phyloP scores from a whole-genome alignment of 1,284 basidiomycete genomes.

The Apiotrichum sp. region DNA sequence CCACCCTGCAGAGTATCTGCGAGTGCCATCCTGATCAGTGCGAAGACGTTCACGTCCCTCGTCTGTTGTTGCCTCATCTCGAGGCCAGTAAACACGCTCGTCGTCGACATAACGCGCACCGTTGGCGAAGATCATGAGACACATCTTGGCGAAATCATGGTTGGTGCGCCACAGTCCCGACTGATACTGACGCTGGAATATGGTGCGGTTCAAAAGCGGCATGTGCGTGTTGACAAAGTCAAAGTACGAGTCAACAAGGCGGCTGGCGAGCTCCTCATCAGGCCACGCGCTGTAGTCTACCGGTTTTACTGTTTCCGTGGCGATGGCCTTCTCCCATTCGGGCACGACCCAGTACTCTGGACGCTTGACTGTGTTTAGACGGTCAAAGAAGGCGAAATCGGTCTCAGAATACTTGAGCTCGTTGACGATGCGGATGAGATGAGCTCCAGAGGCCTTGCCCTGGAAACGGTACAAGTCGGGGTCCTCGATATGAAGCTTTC shows the following conservation, averaged over 20 bases:
- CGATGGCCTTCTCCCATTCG: slow-evolving; percentile 44
- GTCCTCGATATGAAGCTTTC: slow-evolving; percentile 33
- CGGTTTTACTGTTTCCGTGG: slow-evolving; percentile 32
- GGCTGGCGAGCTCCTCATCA: slow-evolving; percentile 54
- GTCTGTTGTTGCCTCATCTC: slow-evolving; percentile 33
- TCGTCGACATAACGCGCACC: slow-evolving; percentile 64
- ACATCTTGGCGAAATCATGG: slow-evolving; percentile 59
- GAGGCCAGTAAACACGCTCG: slow-evolving; percentile 53
- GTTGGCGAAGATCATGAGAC: slow-evolving; percentile 68
- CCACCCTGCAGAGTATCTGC: slow-evolving; percentile 61
- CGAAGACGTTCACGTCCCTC: slow-evolving; percentile 37
- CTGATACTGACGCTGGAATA: slow-evolving; percentile 61
- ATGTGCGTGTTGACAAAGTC: slow-evolving; percentile 55
- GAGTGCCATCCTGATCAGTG: slow-evolving; percentile 37
- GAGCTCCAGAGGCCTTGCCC: slow-evolving; percentile 64
- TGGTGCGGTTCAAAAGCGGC: slow-evolving; percentile 70
- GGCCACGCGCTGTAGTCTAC: slow-evolving; percentile 44
- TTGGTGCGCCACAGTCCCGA: slow-evolving; percentile 58
- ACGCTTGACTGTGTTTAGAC: slow-evolving; percentile 29
- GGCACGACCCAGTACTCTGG: slow-evolving; percentile 43
- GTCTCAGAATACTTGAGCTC: slow-evolving; percentile 54
- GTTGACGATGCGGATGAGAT: slow-evolving; percentile 60
- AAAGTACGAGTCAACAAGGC: slow-evolving; percentile 67
- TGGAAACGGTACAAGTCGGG: slow-evolving; percentile 55
- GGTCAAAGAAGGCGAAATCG: slow-evolving; percentile 24